Percentiles rank a stretch among this genome's conserved stretches.
Conservation (phyloP, 1,284 basidiomycete species). For the Dichomitus squalens region DNA sequence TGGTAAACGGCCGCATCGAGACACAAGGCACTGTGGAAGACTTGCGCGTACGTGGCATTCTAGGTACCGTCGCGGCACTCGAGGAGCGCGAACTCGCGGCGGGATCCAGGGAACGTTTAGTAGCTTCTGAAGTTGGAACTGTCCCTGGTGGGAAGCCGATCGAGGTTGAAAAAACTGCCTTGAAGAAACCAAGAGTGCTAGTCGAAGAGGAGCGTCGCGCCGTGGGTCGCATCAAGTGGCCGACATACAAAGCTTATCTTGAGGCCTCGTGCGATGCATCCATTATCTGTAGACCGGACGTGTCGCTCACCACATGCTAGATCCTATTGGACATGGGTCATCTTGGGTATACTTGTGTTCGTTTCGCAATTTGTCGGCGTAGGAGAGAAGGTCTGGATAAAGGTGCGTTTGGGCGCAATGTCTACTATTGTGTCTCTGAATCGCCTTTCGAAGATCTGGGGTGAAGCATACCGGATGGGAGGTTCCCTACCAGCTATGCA, state of each 20-base stretch:
- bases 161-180: slow-evolving; percentile 25
- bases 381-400: slow-evolving; percentile 75
- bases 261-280: slow-evolving; percentile 52
- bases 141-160: slow-evolving; percentile 19
- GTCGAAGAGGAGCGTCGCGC: slow-evolving; percentile 74
- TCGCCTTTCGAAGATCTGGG: slow-evolving; percentile 52
- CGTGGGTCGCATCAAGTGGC: slow-evolving; percentile 77
- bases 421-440: too few relatives aligned
- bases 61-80: slow-evolving; percentile 61
- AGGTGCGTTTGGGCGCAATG: slow-evolving; percentile 41
- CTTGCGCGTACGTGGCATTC: slow-evolving; percentile 55
- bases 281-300: neutral
- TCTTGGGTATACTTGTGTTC: slow-evolving; percentile 50
- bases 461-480: slow-evolving; percentile 53
- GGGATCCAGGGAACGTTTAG: slow-evolving; percentile 34
- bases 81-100: slow-evolving; percentile 30
- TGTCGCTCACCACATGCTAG: slow-evolving; percentile 32
- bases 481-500: slow-evolving; percentile 5
- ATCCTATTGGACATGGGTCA: slow-evolving; percentile 66
- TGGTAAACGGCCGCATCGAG: slow-evolving; percentile 75
- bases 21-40: slow-evolving; percentile 69
- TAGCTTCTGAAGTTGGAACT: slow-evolving; percentile 30
- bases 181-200: slow-evolving; percentile 65
- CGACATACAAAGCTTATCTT: slow-evolving; percentile 79
- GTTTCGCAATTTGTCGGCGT: slow-evolving; percentile 51